These are phyloP conservation scores for Ilex asprella DNA, from an alignment of 257 asterid species.

Conservation along the genomic window DNA sequence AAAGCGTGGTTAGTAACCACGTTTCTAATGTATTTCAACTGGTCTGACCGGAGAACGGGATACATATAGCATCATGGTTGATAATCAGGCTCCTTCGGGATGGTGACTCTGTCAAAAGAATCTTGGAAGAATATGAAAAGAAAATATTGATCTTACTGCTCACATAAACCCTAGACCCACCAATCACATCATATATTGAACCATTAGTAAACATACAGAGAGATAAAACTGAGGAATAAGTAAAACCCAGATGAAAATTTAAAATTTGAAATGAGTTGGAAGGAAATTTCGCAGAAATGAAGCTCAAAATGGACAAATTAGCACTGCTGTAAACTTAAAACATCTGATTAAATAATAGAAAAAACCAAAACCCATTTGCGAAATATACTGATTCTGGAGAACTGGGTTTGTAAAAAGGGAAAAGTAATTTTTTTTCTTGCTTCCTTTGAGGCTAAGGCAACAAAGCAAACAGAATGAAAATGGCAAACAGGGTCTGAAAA, in stretches of 20 bases:
- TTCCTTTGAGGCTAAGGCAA: neutral
- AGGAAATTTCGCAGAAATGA: too few species aligned
- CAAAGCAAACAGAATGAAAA: neutral
- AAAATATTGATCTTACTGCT: too few species aligned
- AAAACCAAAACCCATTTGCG: neutral
- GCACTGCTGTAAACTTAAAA: neutral
- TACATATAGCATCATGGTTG: too few species aligned
- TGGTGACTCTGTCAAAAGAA: neutral
- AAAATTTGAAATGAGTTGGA: too few species aligned
- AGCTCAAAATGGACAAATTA: too few species aligned
- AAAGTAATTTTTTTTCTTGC: too few species aligned
- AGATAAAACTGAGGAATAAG: neutral
- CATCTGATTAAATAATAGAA: too few species aligned
- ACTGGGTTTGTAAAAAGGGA: neutral
- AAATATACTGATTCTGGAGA: neutral
- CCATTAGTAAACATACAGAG: neutral
- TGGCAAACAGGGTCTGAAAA: neutral
- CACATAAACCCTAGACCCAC: neutral
- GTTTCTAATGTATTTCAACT: too few species aligned
- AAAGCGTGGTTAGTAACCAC: too few species aligned
- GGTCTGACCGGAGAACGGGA: too few species aligned
- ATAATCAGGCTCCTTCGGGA: too few species aligned
- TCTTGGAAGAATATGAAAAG: slow-evolving; percentile 12
- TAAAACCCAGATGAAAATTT: too few species aligned
- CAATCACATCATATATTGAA: neutral